phyloP scores from a whole-genome alignment of 148 eudicot genomes.

The Vaccinium darrowii region DNA sequence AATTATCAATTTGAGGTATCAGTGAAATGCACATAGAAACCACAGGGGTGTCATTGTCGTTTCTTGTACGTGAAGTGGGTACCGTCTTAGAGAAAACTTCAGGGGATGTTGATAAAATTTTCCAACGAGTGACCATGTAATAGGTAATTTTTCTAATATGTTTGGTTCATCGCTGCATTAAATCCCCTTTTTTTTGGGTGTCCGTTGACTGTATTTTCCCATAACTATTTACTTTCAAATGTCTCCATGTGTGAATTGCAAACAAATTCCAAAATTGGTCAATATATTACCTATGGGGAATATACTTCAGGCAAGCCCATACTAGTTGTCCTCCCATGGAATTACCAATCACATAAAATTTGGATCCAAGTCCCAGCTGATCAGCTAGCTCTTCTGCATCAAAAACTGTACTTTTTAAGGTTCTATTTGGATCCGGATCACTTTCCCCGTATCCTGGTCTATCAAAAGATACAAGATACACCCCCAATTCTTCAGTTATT shows the following conservation, averaged over 20 bases:
- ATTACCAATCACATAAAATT: constrained; percentile 55
- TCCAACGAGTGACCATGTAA: neutral
- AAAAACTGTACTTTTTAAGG: constrained; percentile 43
- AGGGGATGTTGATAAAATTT: too few species aligned
- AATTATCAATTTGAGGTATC: too few species aligned
- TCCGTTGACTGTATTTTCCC: neutral
- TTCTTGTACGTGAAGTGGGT: too few species aligned
- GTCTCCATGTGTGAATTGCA: neutral
- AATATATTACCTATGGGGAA: constrained; percentile 54
- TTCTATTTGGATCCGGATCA: constrained; percentile 66
- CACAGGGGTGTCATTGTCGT: too few species aligned
- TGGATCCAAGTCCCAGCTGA: constrained; percentile 54
- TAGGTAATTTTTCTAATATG: too few species aligned
- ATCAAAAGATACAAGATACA: constrained; percentile 58
- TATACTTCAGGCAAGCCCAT: constrained; percentile 71
- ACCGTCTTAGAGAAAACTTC: too few species aligned
- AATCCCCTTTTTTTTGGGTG: too few species aligned
- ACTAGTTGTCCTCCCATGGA: constrained; percentile 68
- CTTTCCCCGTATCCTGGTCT: constrained; percentile 85
- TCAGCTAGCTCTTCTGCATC: constrained; percentile 78
- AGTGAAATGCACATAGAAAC: too few species aligned
- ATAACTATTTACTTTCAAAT: neutral
- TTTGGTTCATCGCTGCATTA: too few species aligned
- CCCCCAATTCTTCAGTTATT: constrained; percentile 44
- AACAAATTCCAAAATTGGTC: neutral